Evolutionary conservation across 257 asterid species (phyloP).

Genomic region (Marsdenia floribunda): DNA sequence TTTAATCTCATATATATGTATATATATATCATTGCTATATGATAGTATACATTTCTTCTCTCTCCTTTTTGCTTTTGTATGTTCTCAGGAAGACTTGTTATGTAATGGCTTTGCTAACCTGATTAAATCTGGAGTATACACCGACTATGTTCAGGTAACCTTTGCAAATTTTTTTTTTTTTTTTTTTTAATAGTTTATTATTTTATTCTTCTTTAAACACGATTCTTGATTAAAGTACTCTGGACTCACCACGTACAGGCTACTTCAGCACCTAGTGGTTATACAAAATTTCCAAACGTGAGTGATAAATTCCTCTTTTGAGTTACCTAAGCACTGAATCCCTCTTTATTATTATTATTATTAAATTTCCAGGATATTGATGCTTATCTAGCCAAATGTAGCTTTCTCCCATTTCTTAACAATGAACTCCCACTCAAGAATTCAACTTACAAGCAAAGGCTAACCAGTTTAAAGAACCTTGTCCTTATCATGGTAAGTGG

Average conservation of each 20-base stretch:
- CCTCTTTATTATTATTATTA: too few relatives aligned
- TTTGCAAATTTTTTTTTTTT: too few relatives aligned
- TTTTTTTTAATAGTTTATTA: too few relatives aligned
- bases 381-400: constrained; percentile 54
- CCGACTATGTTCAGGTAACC: constrained; percentile 65
- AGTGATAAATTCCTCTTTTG: constrained; percentile 19
- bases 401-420: constrained; percentile 80
- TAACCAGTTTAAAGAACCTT: constrained; percentile 63
- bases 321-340: too few relatives aligned
- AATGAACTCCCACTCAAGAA: constrained; percentile 66
- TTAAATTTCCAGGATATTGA: constrained; percentile 39
- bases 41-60: too few relatives aligned
- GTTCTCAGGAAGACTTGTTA: constrained; percentile 54
- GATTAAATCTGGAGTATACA: constrained; percentile 53
- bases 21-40: too few relatives aligned
- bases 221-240: too few relatives aligned
- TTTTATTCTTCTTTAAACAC: too few relatives aligned
- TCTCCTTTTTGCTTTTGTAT: background rate
- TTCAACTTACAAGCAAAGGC: constrained; percentile 63
- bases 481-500: constrained; percentile 67
- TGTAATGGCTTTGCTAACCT: constrained; percentile 52
- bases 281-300: constrained; percentile 79
- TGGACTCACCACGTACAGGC: constrained; percentile 39
- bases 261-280: constrained; percentile 88
- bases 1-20: too few relatives aligned